Evolutionary conservation across 495 filamentous ascomycete species (phyloP), one percentile per base, ranked within the genome.

Genomic region (Geopyxis carbonaria): DNA sequence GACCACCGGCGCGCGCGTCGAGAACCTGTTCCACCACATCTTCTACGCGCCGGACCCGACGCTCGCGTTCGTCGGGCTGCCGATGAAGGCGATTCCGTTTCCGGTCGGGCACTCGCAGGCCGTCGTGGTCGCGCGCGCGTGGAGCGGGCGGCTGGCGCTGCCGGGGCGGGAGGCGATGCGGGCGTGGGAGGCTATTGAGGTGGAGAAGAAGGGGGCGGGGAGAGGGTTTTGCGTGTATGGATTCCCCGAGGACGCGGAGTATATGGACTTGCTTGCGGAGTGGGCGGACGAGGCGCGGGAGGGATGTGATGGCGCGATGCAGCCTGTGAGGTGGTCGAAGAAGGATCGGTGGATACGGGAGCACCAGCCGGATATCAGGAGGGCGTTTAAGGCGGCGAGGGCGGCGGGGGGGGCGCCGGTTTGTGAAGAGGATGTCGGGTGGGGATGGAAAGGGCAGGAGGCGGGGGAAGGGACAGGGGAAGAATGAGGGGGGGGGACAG

Each of bases 81-180:
- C 76, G 2, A 76, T 82, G 44, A 77, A 79, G 44, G 71, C 92
- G 8, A 75, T 91, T 18, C 86, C 87, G 2, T 93, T 93, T 50
- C 75, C 79, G 2, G 49, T 85, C 4, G 63, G 73, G 1, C 80
- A 93, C 52, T 70, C 67, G n/a, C 86, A 93, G 53, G 75, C 72
- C 2, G 74, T 81, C 7, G 65, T 79, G 2, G 67, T 93, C 40
- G 72, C 83, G 9, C 69, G 82, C 3, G 68, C 83, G 2, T 92
- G 75, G 72, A 69, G 78, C 0, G 70, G 72, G 21, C 59, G 72
- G 0, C 63, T 93, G 2, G 46, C 46, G 0, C 61, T 92, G 6
- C 87, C 86, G 0, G 46, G 66, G 0, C 48, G 44, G 9, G 51
- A 56, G 5, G 70, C 73, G 20, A 89, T 93, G 78, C 48, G 57